phyloP scores from a whole-genome alignment of 768 basidiomycete species.

The Steccherinum ochraceum region DNA sequence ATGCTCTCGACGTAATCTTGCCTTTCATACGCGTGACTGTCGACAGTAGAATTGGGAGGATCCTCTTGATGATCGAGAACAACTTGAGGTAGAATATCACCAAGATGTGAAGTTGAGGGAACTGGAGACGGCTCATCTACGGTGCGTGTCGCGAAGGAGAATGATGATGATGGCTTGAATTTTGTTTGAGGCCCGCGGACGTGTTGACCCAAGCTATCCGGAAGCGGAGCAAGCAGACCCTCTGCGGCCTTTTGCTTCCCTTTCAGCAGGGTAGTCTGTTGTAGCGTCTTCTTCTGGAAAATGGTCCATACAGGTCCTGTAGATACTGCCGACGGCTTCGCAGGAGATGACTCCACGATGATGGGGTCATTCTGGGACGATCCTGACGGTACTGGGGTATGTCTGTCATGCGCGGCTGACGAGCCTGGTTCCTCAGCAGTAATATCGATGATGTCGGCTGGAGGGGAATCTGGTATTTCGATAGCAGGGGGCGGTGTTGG shows the following conservation, averaged over 20 bases:
- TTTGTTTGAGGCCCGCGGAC: conserved; percentile 2
- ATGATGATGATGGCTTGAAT: too few species aligned
- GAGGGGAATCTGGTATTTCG: conserved; percentile 5
- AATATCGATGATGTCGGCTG: not conserved
- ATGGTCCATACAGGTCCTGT: not conserved
- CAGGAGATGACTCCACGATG: conserved; percentile 36
- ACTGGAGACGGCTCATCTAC: too few species aligned
- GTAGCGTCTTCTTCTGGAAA: not conserved
- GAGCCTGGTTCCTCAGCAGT: conserved; percentile 11
- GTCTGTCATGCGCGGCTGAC: not conserved
- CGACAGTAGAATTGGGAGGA: too few species aligned
- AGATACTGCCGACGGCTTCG: conserved; percentile 14
- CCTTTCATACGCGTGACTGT: not conserved
- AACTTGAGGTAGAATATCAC: too few species aligned
- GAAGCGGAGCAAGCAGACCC: not conserved
- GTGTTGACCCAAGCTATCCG: not conserved
- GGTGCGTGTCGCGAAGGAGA: too few species aligned
- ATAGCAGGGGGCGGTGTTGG: not conserved
- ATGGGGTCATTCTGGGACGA: conserved; percentile 33
- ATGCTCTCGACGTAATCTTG: conserved; percentile 6
- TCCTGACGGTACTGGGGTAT: not conserved
- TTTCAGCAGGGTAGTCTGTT: not conserved
- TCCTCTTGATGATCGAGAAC: too few species aligned
- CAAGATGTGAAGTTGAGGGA: too few species aligned
- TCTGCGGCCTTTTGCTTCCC: not conserved